Percentiles rank a stretch among this genome's conserved stretches.
Conservation (phyloP, 805 yeast species). For the Monosporozyma solicola region DNA sequence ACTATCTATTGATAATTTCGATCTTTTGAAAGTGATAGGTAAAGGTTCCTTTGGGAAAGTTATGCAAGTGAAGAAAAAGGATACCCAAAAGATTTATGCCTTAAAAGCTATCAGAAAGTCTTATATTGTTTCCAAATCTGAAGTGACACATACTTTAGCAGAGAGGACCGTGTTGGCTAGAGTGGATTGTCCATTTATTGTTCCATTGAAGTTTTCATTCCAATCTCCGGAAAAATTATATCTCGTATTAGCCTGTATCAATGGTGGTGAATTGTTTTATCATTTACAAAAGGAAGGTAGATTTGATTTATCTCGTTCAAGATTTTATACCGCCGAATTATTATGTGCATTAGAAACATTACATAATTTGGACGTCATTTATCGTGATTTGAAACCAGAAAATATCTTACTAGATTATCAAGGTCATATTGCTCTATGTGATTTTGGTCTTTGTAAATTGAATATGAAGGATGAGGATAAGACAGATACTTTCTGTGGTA, state of each 20-base stretch:
- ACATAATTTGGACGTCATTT: slow-evolving; percentile 86
- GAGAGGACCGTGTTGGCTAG: slow-evolving; percentile 92
- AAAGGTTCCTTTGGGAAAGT: slow-evolving; percentile 98
- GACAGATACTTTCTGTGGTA: slow-evolving; percentile 92
- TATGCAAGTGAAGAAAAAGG: slow-evolving; percentile 95
- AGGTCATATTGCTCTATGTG: slow-evolving; percentile 96
- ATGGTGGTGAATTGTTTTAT: slow-evolving; percentile 94
- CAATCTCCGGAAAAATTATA: slow-evolving; percentile 95
- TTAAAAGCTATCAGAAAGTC: slow-evolving; percentile 89
- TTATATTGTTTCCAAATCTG: slow-evolving; percentile 87
- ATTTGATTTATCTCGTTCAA: slow-evolving; percentile 78
- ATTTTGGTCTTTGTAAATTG: slow-evolving; percentile 91
- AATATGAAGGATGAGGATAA: slow-evolving; percentile 88
- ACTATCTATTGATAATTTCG: slow-evolving; percentile 84
- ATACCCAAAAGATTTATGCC: slow-evolving; percentile 91
- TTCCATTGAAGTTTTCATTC: slow-evolving; percentile 90
- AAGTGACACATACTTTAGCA: slow-evolving; percentile 92
- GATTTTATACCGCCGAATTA: slow-evolving; percentile 91
- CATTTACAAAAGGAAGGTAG: slow-evolving; percentile 87
- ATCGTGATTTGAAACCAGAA: slow-evolving; percentile 94
- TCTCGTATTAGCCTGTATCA: slow-evolving; percentile 82
- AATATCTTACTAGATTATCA: slow-evolving; percentile 90
- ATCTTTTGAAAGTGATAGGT: slow-evolving; percentile 87
- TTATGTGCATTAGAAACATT: slow-evolving; percentile 87
- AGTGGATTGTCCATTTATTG: slow-evolving; percentile 90